Conservation (phyloP, 345 rosid genomes). For the Aquilaria malaccensis region DNA sequence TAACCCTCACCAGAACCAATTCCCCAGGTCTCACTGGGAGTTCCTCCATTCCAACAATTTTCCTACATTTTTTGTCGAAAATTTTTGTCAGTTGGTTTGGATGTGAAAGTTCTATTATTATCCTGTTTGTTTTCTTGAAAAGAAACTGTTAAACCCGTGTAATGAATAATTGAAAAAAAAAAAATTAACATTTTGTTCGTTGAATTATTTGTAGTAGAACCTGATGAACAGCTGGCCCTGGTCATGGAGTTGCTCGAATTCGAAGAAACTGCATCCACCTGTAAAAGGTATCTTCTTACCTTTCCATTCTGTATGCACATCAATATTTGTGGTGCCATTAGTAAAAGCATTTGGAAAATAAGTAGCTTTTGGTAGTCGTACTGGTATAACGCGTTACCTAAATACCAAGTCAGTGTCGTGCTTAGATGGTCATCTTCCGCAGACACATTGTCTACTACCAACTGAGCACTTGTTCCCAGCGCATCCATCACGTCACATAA, state of each 20-base stretch:
- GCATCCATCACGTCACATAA: conserved; percentile 7
- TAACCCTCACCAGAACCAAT: conserved; percentile 6
- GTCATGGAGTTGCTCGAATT: conserved; percentile 8
- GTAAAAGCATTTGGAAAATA: background rate
- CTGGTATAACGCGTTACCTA: background rate
- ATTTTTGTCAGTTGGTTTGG: background rate
- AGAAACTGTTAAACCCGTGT: background rate
- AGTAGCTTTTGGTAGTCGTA: background rate
- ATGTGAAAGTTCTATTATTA: background rate
- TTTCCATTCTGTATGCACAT: conserved; percentile 14
- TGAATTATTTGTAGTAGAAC: background rate
- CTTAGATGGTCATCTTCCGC: conserved; percentile 6
- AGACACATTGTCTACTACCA: background rate
- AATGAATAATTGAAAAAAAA: background rate
- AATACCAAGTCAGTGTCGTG: conserved; percentile 10
- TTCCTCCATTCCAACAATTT: conserved; percentile 16
- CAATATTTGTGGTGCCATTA: background rate
- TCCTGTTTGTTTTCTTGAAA: background rate
- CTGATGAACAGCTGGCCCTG: conserved; percentile 14
- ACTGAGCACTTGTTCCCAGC: conserved; percentile 11
- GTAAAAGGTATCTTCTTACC: conserved; percentile 10
- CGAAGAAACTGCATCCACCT: conserved; percentile 5
- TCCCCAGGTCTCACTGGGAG: conserved; percentile 15
- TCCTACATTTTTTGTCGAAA: background rate
- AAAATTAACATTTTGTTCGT: background rate